Evolutionary conservation across 169 alveolate species (phyloP).

Genomic region (Cryptosporidium sp.): DNA sequence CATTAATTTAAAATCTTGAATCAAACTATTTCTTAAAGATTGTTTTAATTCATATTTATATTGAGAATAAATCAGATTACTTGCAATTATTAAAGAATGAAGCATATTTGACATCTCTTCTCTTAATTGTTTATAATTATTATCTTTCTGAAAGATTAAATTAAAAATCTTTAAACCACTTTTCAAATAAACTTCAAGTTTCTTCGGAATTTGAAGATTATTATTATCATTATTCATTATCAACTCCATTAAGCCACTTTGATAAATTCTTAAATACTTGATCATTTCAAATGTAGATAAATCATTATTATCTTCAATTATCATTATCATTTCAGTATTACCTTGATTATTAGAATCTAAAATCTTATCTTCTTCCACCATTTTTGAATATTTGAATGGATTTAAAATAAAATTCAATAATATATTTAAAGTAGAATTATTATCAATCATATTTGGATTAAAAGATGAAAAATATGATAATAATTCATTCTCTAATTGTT

Average conservation of each 20-base stretch:
- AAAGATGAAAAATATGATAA: neutral
- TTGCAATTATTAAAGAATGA: constrained; percentile 25
- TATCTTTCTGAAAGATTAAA: neutral
- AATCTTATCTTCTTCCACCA: neutral
- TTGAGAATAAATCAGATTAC: constrained; percentile 14
- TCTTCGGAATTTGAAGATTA: neutral
- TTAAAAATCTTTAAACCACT: constrained; percentile 20
- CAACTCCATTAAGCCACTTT: constrained; percentile 41
- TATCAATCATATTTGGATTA: neutral
- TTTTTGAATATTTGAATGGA: constrained; percentile 14
- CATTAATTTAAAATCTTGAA: neutral
- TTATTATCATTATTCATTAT: constrained; percentile 11
- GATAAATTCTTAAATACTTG: constrained; percentile 55
- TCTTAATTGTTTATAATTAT: constrained; percentile 63
- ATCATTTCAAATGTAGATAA: constrained; percentile 57
- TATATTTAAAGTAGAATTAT: neutral
- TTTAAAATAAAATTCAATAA: constrained; percentile 19
- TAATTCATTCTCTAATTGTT: neutral
- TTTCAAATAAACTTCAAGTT: neutral
- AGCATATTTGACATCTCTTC: constrained; percentile 63
- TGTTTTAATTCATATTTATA: neutral
- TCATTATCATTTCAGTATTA: too few species aligned
- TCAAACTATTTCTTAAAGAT: neutral
- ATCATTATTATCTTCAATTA: neutral
- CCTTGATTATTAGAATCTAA: too few species aligned